Evolutionary conservation across 2,329 filamentous ascomycete species (phyloP).

Genomic region (Pseudogymnoascus destructans): DNA sequence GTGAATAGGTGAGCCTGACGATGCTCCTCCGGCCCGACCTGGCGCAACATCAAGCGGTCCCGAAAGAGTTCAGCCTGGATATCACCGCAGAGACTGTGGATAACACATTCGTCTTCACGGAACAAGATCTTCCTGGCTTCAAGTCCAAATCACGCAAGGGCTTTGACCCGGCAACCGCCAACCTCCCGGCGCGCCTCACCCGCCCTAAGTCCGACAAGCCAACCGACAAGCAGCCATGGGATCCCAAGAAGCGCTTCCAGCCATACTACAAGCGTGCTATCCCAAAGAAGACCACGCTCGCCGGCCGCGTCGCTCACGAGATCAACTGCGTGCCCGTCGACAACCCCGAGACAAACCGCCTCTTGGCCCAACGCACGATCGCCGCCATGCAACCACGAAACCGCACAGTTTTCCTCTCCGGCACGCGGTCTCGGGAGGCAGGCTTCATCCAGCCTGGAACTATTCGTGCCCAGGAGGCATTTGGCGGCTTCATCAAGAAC

Average conservation of each 20-base stretch:
- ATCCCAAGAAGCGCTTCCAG: slow-evolving; percentile 40
- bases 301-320: slow-evolving; percentile 62
- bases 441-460: slow-evolving; percentile 47
- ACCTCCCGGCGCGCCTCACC: slow-evolving; percentile 43
- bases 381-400: slow-evolving; percentile 47
- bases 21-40: slow-evolving; percentile 57
- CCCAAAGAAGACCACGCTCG: slow-evolving; percentile 68
- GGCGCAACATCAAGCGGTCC: slow-evolving; percentile 58
- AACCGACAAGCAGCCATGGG: slow-evolving; percentile 29
- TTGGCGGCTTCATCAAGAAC: slow-evolving; percentile 44
- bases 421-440: slow-evolving; percentile 7
- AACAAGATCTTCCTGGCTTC: slow-evolving; percentile 80
- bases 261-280: slow-evolving; percentile 60
- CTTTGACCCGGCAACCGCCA: slow-evolving; percentile 42
- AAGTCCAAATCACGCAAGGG: slow-evolving; percentile 43
- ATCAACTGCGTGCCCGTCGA: slow-evolving; percentile 61
- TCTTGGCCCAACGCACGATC: slow-evolving; percentile 45
- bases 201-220: slow-evolving; percentile 33
- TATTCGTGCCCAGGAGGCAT: slow-evolving; percentile 30
- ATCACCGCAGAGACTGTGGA: slow-evolving; percentile 53
- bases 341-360: slow-evolving; percentile 53
- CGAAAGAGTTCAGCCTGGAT: slow-evolving; percentile 77
- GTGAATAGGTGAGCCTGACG: slow-evolving; percentile 34
- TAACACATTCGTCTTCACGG: slow-evolving; percentile 86
- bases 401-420: slow-evolving; percentile 33